A percentile compares a stretch with the other conserved stretches of the same genome.
Conservation (phyloP, 306 rosid species). For the Mucuna pruriens region DNA sequence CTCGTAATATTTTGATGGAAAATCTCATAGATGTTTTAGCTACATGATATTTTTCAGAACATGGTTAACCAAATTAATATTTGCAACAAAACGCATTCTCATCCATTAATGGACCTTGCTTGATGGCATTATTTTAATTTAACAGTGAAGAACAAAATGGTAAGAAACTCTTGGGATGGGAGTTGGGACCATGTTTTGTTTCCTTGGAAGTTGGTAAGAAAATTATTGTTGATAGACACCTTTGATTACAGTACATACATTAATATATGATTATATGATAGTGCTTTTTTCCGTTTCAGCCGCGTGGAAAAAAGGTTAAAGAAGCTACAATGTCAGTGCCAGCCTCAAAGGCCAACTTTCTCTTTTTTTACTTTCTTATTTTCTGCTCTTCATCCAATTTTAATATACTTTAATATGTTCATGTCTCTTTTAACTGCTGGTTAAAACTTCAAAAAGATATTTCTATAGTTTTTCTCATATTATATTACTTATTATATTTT, state of each 20-base stretch:
- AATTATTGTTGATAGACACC: neutral
- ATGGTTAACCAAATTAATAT: too few species aligned
- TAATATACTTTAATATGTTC: too few species aligned
- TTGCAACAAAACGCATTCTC: too few species aligned
- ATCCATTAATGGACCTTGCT: too few species aligned
- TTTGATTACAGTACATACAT: neutral
- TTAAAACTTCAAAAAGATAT: too few species aligned
- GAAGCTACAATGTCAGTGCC: neutral
- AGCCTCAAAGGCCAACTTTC: neutral
- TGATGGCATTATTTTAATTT: too few species aligned
- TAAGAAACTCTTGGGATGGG: neutral
- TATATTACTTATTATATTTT: too few species aligned
- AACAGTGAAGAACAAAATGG: neutral
- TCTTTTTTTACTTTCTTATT: neutral
- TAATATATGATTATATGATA: neutral
- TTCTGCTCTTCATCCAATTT: neutral
- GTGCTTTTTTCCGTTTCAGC: neutral
- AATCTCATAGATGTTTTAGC: too few species aligned
- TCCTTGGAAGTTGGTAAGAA: neutral
- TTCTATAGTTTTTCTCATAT: too few species aligned
- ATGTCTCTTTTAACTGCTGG: too few species aligned
- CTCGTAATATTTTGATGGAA: too few species aligned
- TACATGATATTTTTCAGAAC: too few species aligned
- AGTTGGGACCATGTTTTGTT: neutral
- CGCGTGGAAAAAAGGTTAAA: neutral